These are phyloP conservation scores for Tetrahymena thermophila DNA, from an alignment of 73 alveolate species.

Conservation along the genomic window DNA sequence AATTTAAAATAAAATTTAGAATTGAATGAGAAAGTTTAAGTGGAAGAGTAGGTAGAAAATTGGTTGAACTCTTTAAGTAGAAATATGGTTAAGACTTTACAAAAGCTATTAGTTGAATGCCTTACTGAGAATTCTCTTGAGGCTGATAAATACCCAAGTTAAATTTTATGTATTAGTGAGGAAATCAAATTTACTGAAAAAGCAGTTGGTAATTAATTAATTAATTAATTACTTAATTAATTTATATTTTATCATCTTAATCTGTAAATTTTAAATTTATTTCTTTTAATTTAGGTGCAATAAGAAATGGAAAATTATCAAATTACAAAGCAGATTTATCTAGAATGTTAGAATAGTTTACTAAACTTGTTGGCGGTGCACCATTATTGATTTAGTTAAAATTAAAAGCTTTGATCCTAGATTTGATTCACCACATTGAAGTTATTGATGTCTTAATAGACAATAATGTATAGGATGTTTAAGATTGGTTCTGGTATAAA, in stretches of 20 bases:
- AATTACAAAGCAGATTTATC: constrained; percentile 60
- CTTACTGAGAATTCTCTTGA: constrained; percentile 42
- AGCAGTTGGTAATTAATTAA: constrained; percentile 38
- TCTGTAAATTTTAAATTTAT: neutral
- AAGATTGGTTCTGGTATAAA: constrained; percentile 98
- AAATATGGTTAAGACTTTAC: constrained; percentile 94
- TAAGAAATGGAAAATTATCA: constrained; percentile 76
- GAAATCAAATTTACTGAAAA: constrained; percentile 89
- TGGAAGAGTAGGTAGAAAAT: constrained; percentile 95
- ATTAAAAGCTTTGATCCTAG: constrained; percentile 94
- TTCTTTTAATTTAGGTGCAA: constrained; percentile 40
- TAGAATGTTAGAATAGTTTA: constrained; percentile 47
- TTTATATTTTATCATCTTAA: neutral
- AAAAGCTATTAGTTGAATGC: constrained; percentile 57
- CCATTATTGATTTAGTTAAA: constrained; percentile 58
- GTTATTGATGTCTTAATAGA: constrained; percentile 82
- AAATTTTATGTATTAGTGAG: constrained; percentile 91
- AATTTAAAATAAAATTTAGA: neutral
- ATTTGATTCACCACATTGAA: constrained; percentile 97
- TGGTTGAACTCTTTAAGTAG: constrained; percentile 96
- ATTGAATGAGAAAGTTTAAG: constrained; percentile 56
- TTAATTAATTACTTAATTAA: too few relatives aligned
- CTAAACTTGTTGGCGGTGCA: constrained; percentile 76
- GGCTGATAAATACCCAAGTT: constrained; percentile 90
- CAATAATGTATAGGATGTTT: constrained; percentile 65